Percentiles rank a stretch among this genome's conserved stretches.
phyloP scores from a whole-genome alignment of 192 early-diverging fungal species.

The Gryganskiella cystojenkinii region DNA sequence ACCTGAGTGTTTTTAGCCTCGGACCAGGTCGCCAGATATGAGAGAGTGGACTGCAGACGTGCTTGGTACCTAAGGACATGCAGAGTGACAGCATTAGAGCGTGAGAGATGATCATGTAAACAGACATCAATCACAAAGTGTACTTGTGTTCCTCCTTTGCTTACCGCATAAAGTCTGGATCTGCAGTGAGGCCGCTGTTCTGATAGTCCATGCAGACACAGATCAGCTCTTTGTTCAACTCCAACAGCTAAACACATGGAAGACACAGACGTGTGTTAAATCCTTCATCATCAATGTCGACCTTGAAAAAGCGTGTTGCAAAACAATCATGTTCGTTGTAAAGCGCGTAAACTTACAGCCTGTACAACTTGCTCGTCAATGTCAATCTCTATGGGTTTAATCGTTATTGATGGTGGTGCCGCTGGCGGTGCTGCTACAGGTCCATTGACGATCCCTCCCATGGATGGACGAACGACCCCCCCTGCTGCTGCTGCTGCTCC shows the following conservation, averaged over 20 bases:
- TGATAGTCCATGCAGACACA: slow-evolving; percentile 51
- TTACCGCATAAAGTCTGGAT: slow-evolving; percentile 38
- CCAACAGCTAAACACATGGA: slow-evolving; percentile 14
- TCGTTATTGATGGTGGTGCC: neutral
- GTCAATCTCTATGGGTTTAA: slow-evolving; percentile 22
- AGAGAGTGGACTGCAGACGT: slow-evolving; percentile 36
- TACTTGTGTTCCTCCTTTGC: too few species aligned
- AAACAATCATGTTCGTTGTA: neutral
- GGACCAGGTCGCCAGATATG: slow-evolving; percentile 47
- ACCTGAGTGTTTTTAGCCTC: slow-evolving; percentile 5
- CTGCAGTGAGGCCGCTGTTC: slow-evolving; percentile 10
- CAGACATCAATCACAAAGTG: too few species aligned
- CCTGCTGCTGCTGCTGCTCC: slow-evolving; percentile 5
- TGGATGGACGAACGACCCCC: neutral
- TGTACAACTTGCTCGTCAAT: slow-evolving; percentile 43
- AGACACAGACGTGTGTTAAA: neutral
- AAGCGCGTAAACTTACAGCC: slow-evolving; percentile 10
- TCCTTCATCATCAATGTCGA: neutral
- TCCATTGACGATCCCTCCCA: neutral
- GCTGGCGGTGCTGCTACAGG: slow-evolving; percentile 9
- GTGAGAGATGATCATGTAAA: neutral
- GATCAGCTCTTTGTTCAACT: slow-evolving; percentile 44
- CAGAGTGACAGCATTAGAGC: neutral
- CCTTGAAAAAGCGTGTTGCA: neutral
- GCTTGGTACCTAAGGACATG: slow-evolving; percentile 26